Evolutionary conservation across 352 stramenopile genomes (phyloP), one percentile per base, ranked within the genome.

Genomic region (Phytophthora pisi): DNA sequence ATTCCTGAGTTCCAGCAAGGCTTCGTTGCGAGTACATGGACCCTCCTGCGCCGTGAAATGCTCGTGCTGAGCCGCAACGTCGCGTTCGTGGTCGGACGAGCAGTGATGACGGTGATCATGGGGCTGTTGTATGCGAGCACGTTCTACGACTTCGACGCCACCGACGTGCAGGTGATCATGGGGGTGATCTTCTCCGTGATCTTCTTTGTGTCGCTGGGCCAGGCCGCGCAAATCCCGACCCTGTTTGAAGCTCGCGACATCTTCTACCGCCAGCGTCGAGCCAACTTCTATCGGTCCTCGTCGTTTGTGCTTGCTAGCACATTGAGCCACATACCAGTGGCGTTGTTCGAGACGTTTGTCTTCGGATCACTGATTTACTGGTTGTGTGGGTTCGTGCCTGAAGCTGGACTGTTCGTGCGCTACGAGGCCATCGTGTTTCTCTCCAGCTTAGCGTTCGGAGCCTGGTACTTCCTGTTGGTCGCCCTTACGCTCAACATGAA

Each of bases 281-380:
- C 73, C 34, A 80, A 80, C 26, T 80, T 80, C n/a, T 77, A 88
- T 61, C 78, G 82, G 8, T 77, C 87, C 13, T 86, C 78, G 8
- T 85, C 82, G 16, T 96, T 93, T 40, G 76, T 94, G 42, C 57
- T 94, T 47, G 81, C 70, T 50, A 79, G 64, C 24, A 70, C 72
- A 1, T 28, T 84, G 9, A 72, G 70, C 43, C 65, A 78, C 38
- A 51, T 85, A 18, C 67, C 80, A 30, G 74, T 85, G 55, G 59
- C 68, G 66, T 15, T 83, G 2, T 72, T 90, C 40, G 87, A 95
- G 71, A 80, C 80, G 4, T 49, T 93, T 5, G 68, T 91, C 16
- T 95, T 96, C 68, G 89, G 85, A 10, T 89, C 74, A 8, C 68
- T 96, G 30, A 64, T 95, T 30, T 96, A 95, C 62, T 96, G 82